These are phyloP conservation scores for Microcera coccophila DNA, from an alignment of 2,329 filamentous ascomycete species.

Conservation along the genomic window DNA sequence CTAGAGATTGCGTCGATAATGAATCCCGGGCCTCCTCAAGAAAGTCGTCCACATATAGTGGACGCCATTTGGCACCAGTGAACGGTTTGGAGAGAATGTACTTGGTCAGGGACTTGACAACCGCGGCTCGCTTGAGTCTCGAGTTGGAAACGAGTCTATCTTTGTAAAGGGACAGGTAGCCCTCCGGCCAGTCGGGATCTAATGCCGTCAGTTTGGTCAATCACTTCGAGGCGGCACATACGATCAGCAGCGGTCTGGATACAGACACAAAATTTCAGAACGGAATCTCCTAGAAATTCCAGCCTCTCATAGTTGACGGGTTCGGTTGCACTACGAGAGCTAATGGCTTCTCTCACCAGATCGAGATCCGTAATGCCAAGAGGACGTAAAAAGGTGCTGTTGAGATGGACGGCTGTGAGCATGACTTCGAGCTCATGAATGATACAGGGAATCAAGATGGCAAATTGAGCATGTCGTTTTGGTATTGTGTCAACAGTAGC, in stretches of 20 bases:
- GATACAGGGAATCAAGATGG: slow-evolving; percentile 68
- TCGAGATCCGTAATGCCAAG: slow-evolving; percentile 51
- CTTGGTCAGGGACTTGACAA: slow-evolving; percentile 61
- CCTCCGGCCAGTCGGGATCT: slow-evolving; percentile 71
- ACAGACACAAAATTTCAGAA: slow-evolving; percentile 72
- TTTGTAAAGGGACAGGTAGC: slow-evolving; percentile 66
- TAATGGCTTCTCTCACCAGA: slow-evolving; percentile 66
- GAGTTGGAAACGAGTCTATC: slow-evolving; percentile 70
- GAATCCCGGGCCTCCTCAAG: slow-evolving; percentile 17
- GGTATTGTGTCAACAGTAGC: slow-evolving; percentile 50
- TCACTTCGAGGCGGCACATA: slow-evolving; percentile 33
- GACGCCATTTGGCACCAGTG: slow-evolving; percentile 68
- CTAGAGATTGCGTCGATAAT: slow-evolving; percentile 41
- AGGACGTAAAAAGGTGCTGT: slow-evolving; percentile 27
- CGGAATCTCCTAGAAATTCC: slow-evolving; percentile 81
- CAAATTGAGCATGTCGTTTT: slow-evolving; percentile 44
- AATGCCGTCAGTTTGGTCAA: not conserved
- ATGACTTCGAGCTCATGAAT: slow-evolving; percentile 64
- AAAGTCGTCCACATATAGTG: slow-evolving; percentile 51
- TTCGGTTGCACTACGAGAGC: slow-evolving; percentile 57
- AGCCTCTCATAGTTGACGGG: slow-evolving; percentile 72
- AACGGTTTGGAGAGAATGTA: slow-evolving; percentile 70
- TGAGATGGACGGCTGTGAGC: slow-evolving; percentile 60
- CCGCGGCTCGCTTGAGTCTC: slow-evolving; percentile 62
- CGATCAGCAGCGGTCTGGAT: slow-evolving; percentile 57